These are phyloP conservation scores for Pseudocercospora crystallina DNA, from an alignment of 2,329 filamentous ascomycete species.

Conservation along the genomic window DNA sequence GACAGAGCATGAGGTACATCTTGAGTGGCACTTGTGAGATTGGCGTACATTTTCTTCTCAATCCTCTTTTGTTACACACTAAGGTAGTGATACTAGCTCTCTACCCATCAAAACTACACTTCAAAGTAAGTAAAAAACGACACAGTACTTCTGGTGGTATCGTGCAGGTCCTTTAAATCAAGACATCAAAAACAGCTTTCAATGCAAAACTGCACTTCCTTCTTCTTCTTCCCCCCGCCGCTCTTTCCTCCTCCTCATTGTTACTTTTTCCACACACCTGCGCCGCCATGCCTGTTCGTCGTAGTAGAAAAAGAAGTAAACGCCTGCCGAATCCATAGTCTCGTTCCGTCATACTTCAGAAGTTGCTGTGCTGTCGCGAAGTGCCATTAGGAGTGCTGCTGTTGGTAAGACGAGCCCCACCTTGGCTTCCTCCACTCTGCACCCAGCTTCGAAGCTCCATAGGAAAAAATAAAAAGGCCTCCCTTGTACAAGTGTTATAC, in stretches of 20 bases:
- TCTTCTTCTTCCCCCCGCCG: too few species aligned
- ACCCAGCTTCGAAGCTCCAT: not conserved
- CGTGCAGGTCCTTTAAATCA: constrained; percentile 14
- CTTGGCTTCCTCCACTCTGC: not conserved
- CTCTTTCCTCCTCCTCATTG: too few species aligned
- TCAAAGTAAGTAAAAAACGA: not conserved
- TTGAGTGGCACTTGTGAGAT: too few species aligned
- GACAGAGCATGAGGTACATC: too few species aligned
- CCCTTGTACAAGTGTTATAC: not conserved
- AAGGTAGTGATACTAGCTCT: not conserved
- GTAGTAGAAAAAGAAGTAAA: too few species aligned
- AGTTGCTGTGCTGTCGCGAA: constrained; percentile 8
- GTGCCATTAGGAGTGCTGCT: constrained; percentile 16
- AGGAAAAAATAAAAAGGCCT: not conserved
- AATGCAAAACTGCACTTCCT: not conserved
- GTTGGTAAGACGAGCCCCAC: not conserved
- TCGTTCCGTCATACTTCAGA: not conserved
- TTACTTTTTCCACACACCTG: too few species aligned
- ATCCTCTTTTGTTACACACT: constrained; percentile 3
- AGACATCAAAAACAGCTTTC: constrained; percentile 4
- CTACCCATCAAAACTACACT: too few species aligned
- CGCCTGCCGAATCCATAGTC: constrained; percentile 1
- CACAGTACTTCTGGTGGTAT: constrained; percentile 13
- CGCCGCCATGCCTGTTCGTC: too few species aligned
- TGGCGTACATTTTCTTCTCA: too few species aligned